phyloP scores from a whole-genome alignment of 2,329 filamentous ascomycete genomes.

The Didymella keratinophila region DNA sequence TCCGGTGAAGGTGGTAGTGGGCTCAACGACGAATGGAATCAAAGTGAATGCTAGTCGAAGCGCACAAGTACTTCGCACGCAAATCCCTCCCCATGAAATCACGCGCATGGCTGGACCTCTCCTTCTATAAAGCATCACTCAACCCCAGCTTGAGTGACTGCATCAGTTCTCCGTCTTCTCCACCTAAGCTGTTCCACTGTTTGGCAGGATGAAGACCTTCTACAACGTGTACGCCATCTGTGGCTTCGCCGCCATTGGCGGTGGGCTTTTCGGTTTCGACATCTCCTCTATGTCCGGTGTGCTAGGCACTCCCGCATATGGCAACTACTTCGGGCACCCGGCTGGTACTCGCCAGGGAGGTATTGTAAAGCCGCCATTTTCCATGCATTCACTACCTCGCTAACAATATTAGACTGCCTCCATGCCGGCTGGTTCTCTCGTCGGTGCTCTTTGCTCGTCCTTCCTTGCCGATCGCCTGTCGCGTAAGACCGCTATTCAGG shows the following conservation, averaged over 20 bases:
- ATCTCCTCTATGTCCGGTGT: constrained; percentile 52
- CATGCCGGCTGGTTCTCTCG: constrained; percentile 60
- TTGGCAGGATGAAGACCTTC: constrained; percentile 47
- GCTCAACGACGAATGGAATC: constrained; percentile 7
- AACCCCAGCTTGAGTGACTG: constrained; percentile 6
- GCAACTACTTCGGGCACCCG: constrained; percentile 49
- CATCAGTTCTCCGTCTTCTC: constrained; percentile 11
- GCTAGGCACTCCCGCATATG: constrained; percentile 45
- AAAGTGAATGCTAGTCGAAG: constrained; percentile 22
- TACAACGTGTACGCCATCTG: constrained; percentile 67
- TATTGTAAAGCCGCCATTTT: constrained; percentile 38
- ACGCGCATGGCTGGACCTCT: constrained; percentile 25
- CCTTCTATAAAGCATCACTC: constrained; percentile 22
- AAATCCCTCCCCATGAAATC: constrained; percentile 25
- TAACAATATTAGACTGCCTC: constrained; percentile 50
- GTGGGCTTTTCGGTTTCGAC: constrained; percentile 52
- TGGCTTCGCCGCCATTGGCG: constrained; percentile 66
- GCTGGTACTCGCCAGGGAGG: constrained; percentile 49
- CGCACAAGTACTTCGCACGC: constrained; percentile 3
- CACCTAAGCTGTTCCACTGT: constrained; percentile 20
- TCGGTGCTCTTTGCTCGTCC: constrained; percentile 56
- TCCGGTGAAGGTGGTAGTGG: constrained; percentile 5
- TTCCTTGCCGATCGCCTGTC: constrained; percentile 58
- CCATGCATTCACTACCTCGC: too few species aligned
- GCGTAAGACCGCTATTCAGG: constrained; percentile 54